phyloP scores from a whole-genome alignment of 805 yeast genomes.

The Kluyveromyces aestuarii region DNA sequence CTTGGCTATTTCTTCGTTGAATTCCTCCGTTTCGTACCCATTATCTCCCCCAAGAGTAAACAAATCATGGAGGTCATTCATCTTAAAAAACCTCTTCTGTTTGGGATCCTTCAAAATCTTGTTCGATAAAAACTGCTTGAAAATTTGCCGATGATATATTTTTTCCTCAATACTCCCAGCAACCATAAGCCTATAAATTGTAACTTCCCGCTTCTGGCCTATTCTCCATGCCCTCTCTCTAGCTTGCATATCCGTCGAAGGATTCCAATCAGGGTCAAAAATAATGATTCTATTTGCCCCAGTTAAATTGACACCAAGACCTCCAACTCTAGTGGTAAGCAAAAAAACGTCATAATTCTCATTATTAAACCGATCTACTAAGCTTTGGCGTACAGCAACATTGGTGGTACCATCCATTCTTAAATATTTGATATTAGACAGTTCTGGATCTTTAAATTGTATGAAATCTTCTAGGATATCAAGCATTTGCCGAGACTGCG shows the following conservation, averaged over 20 bases:
- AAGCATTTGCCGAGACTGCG: slow-evolving; percentile 92
- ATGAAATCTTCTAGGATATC: slow-evolving; percentile 72
- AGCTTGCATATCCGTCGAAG: slow-evolving; percentile 95
- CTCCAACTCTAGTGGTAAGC: slow-evolving; percentile 92
- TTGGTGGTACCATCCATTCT: slow-evolving; percentile 95
- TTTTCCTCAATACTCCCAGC: slow-evolving; percentile 96
- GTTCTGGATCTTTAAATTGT: slow-evolving; percentile 28
- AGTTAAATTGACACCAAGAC: slow-evolving; percentile 85
- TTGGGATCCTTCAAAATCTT: slow-evolving; percentile 93
- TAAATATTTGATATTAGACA: slow-evolving; percentile 40
- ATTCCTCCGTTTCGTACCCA: slow-evolving; percentile 30
- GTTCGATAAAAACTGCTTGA: slow-evolving; percentile 88
- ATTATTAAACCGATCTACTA: slow-evolving; percentile 75
- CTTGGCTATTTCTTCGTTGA: slow-evolving; percentile 49
- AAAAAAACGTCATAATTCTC: slow-evolving; percentile 58
- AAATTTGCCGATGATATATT: slow-evolving; percentile 92
- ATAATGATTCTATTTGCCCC: slow-evolving; percentile 94
- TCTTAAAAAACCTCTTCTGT: slow-evolving; percentile 85
- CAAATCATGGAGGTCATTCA: slow-evolving; percentile 83
- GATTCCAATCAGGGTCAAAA: slow-evolving; percentile 98
- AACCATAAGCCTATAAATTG: slow-evolving; percentile 83
- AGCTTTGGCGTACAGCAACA: slow-evolving; percentile 60
- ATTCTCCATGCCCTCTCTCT: slow-evolving; percentile 95
- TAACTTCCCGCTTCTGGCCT: slow-evolving; percentile 88
- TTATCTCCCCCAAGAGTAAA: slow-evolving; percentile 70